These are phyloP conservation scores for Penicillium simplicissimum DNA, from an alignment of 495 filamentous ascomycete species.

Conservation along the genomic window DNA sequence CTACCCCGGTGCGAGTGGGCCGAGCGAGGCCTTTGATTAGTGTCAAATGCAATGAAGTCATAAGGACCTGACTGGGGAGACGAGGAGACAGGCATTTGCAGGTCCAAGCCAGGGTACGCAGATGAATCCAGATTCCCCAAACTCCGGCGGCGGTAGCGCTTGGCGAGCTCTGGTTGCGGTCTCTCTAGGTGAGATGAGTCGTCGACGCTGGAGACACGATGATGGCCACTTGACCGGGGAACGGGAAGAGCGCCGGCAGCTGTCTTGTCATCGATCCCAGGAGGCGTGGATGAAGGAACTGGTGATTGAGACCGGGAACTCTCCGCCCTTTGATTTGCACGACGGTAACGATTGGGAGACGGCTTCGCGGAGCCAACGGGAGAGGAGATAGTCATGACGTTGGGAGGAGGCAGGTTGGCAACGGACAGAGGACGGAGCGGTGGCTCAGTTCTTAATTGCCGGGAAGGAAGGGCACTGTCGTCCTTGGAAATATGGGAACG, in stretches of 20 bases:
- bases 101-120: conserved; percentile 41
- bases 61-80: conserved; percentile 30
- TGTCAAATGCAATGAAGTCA: conserved; percentile 40
- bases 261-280: conserved; percentile 28
- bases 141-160: conserved; percentile 79
- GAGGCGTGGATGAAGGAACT: conserved; percentile 34
- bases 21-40: conserved; percentile 46
- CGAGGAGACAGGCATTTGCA: conserved; percentile 33
- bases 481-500: conserved; percentile 48
- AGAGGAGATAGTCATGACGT: conserved; percentile 46
- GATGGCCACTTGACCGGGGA: conserved; percentile 30
- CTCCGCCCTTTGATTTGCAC: conserved; percentile 54
- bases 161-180: conserved; percentile 60
- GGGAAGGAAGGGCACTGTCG: conserved; percentile 49
- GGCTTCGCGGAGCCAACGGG: conserved; percentile 54
- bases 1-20: conserved; percentile 61
- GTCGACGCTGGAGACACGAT: conserved; percentile 54
- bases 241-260: conserved; percentile 10
- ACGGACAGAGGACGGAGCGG: conserved; percentile 53
- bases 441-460: conserved; percentile 38
- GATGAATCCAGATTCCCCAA: conserved; percentile 75
- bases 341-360: conserved; percentile 68
- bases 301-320: conserved; percentile 45
- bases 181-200: conserved; percentile 48
- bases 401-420: conserved; percentile 49